These are phyloP conservation scores for Euryodendron excelsum DNA, from an alignment of 148 eudicot genomes.

Conservation along the genomic window DNA sequence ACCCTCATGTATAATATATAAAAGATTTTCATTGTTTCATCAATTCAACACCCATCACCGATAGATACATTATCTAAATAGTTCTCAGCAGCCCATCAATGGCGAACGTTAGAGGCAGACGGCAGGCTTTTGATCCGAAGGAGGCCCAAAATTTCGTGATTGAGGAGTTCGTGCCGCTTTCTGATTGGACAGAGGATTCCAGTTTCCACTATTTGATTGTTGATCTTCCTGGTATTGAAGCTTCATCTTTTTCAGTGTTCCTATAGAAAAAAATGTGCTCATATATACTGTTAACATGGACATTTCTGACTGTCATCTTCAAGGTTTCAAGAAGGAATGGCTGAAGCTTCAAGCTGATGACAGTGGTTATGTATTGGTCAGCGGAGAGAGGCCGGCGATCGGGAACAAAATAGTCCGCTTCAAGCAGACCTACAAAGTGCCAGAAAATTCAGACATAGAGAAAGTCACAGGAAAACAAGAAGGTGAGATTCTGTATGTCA, in stretches of 20 bases:
- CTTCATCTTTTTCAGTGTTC: background rate
- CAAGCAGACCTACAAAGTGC: conserved; percentile 36
- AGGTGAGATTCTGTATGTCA: conserved; percentile 41
- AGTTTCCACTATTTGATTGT: conserved; percentile 37
- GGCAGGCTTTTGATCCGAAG: background rate
- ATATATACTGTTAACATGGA: background rate
- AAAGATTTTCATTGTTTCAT: background rate
- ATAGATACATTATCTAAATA: too few relatives aligned
- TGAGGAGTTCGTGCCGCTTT: conserved; percentile 46
- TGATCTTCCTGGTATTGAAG: conserved; percentile 50
- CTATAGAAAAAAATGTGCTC: background rate
- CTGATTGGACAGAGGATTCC: conserved; percentile 45
- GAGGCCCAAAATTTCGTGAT: background rate
- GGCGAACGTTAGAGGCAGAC: conserved; percentile 5
- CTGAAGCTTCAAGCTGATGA: conserved; percentile 39
- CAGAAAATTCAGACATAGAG: conserved; percentile 39
- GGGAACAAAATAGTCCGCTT: conserved; percentile 38
- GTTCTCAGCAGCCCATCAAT: conserved; percentile 23
- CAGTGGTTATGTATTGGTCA: conserved; percentile 30
- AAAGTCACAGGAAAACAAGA: conserved; percentile 40
- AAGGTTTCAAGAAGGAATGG: conserved; percentile 56
- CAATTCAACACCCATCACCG: background rate
- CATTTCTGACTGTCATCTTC: background rate
- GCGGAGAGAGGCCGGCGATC: conserved; percentile 41
- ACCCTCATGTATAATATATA: background rate